Conservation (phyloP, 192 early-diverging fungal species). For the Entomortierella parvispora region DNA sequence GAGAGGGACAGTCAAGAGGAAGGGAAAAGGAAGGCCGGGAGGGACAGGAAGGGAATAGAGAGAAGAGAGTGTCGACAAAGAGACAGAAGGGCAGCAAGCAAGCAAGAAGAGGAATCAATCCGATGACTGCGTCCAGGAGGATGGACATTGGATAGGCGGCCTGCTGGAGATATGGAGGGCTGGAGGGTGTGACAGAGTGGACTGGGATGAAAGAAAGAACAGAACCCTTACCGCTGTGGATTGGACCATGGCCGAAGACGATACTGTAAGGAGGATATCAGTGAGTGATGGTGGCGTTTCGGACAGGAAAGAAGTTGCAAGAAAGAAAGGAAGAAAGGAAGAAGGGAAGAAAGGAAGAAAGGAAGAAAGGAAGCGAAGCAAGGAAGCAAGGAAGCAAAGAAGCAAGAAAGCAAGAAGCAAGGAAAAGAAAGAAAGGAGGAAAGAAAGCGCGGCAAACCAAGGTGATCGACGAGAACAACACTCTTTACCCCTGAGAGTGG, state of each 20-base stretch:
- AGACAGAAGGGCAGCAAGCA: too few species aligned
- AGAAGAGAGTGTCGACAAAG: neutral
- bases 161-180: too few species aligned
- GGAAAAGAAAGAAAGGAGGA: neutral
- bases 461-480: too few species aligned
- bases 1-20: neutral
- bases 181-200: too few species aligned
- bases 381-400: neutral
- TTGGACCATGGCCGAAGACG: neutral
- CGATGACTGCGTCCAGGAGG: too few species aligned
- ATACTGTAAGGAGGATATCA: neutral
- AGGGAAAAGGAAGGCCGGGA: neutral
- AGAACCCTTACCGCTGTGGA: slow-evolving; percentile 3
- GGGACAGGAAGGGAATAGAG: neutral
- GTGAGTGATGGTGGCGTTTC: neutral
- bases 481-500: too few species aligned
- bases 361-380: neutral
- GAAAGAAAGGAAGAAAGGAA: neutral
- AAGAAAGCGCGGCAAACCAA: neutral
- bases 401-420: neutral
- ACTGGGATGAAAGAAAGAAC: neutral
- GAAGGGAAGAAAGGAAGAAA: neutral
- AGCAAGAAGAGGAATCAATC: too few species aligned
- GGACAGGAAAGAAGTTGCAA: neutral
- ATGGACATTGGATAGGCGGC: too few species aligned